phyloP scores from a whole-genome alignment of 352 stramenopile species.

The Synura sp. region DNA sequence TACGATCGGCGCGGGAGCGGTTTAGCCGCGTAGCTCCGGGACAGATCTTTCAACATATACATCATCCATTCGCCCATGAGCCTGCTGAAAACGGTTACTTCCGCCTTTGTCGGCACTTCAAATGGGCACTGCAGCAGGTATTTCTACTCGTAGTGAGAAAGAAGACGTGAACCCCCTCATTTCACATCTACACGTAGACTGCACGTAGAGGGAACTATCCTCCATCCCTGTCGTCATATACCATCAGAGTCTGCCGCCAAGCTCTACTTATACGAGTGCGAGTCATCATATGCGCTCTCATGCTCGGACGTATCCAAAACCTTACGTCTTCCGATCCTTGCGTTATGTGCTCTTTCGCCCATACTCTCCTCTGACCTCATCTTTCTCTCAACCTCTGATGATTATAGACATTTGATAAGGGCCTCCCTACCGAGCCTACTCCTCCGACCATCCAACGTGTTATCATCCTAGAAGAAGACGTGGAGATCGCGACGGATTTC shows the following conservation, averaged over 20 bases:
- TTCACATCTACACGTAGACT: no score
- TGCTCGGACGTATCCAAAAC: no score
- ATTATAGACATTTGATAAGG: not conserved
- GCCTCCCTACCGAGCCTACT: not conserved
- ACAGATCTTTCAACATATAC: constrained; percentile 56
- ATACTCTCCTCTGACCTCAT: constrained; percentile 53
- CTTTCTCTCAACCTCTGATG: not conserved
- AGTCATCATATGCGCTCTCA: no score
- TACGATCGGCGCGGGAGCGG: not conserved
- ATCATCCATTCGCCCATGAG: constrained; percentile 39
- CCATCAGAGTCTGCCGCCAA: no score
- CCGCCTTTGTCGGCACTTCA: constrained; percentile 63
- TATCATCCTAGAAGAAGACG: constrained; percentile 76
- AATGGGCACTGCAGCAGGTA: constrained; percentile 52
- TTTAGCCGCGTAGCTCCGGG: constrained; percentile 41
- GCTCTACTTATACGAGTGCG: no score
- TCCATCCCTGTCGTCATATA: no score
- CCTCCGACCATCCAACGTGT: constrained; percentile 51
- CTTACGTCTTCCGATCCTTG: not conserved
- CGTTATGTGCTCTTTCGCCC: not conserved
- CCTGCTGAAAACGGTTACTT: constrained; percentile 58
- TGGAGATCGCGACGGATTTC: constrained; percentile 66
- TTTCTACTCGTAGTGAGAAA: no score
- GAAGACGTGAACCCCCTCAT: no score
- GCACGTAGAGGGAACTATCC: no score